Percentiles rank a stretch among this genome's conserved stretches.
phyloP scores from a whole-genome alignment of 352 stramenopile species.

The Pythium phragmiticola region DNA sequence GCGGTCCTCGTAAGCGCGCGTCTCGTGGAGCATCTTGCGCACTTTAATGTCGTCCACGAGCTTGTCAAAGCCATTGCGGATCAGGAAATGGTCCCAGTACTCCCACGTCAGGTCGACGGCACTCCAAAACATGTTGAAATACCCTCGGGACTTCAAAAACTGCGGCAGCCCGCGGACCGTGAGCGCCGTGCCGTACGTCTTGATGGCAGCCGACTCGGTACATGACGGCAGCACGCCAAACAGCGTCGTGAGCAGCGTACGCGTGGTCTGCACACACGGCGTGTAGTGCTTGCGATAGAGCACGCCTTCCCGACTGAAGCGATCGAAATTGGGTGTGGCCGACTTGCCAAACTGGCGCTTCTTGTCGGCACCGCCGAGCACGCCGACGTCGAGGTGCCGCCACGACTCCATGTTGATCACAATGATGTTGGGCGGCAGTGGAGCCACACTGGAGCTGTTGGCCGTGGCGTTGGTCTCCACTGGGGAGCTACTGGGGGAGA shows the following conservation, averaged over 20 bases:
- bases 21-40: conserved; percentile 62
- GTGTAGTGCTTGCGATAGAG: conserved; percentile 74
- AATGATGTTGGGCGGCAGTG: conserved; percentile 54
- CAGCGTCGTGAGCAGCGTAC: conserved; percentile 65
- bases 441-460: background rate
- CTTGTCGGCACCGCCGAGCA: conserved; percentile 51
- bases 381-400: conserved; percentile 61
- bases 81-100: conserved; percentile 67
- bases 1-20: conserved; percentile 50
- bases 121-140: conserved; percentile 75
- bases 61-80: conserved; percentile 67
- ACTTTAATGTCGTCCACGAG: conserved; percentile 66
- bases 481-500: background rate
- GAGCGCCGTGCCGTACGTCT: conserved; percentile 52
- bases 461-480: background rate
- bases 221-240: conserved; percentile 73
- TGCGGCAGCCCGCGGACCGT: conserved; percentile 56
- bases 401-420: conserved; percentile 77
- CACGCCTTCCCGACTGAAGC: conserved; percentile 47
- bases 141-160: conserved; percentile 63
- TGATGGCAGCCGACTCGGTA: conserved; percentile 62
- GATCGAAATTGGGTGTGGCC: conserved; percentile 61
- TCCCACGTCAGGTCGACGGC: conserved; percentile 63
- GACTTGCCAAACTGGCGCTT: conserved; percentile 41
- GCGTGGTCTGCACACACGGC: conserved; percentile 62